Conservation (phyloP, 805 yeast species). For the Wickerhamomyces subpelliculosus region DNA sequence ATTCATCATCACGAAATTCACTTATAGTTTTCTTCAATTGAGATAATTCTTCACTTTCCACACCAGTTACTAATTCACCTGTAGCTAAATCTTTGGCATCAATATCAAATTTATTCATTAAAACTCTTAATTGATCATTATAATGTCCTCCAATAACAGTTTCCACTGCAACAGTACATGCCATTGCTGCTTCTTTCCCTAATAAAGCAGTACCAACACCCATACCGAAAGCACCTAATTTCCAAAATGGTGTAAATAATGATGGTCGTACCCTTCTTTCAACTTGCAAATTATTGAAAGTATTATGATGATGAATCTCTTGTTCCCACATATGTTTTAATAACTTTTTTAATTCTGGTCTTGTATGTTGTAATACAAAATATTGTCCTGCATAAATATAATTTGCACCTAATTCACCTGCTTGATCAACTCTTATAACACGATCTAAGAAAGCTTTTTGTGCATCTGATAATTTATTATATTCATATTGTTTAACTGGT, state of each 20-base stretch:
- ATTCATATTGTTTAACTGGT: conserved; percentile 1
- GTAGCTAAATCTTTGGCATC: conserved; percentile 26
- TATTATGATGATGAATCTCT: conserved; percentile 82
- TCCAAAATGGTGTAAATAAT: conserved; percentile 88
- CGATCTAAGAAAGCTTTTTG: conserved; percentile 69
- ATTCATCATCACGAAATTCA: conserved; percentile 85
- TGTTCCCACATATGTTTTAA: conserved; percentile 98
- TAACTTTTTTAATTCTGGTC: conserved; percentile 72
- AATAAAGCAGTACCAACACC: conserved; percentile 83
- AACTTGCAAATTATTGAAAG: conserved; percentile 73
- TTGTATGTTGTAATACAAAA: conserved; percentile 58
- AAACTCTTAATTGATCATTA: conserved; percentile 77
- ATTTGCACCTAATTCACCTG: conserved; percentile 96
- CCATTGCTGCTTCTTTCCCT: conserved; percentile 97
- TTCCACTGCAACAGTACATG: conserved; percentile 98
- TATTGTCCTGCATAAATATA: conserved; percentile 90
- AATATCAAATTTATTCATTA: conserved; percentile 59
- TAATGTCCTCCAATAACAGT: conserved; percentile 97
- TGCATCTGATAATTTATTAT: conserved; percentile 31
- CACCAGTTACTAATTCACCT: conserved; percentile 15
- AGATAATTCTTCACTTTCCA: conserved; percentile 47
- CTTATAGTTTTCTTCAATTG: conserved; percentile 56
- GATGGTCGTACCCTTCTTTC: conserved; percentile 86
- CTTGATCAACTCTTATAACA: conserved; percentile 88
- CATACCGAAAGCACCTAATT: conserved; percentile 77